Evolutionary conservation across 257 asterid species (phyloP).

Genomic region (Primulina tabacum): DNA sequence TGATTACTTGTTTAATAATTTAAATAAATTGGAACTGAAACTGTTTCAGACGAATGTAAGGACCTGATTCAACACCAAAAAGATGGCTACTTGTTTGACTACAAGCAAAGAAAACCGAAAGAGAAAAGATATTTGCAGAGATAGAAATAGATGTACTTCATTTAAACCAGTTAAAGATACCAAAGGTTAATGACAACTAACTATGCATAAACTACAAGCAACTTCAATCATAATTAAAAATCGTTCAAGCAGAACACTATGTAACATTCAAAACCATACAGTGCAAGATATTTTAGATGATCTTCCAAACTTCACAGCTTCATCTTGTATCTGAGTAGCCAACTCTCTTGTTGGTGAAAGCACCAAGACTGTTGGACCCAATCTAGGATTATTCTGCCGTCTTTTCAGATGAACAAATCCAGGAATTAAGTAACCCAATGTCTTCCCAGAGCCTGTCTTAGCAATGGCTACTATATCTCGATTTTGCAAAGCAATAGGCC

Average conservation of each 20-base stretch:
- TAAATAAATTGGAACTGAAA: not conserved
- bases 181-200: constrained; percentile 8
- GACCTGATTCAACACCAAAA: constrained; percentile 5
- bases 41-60: not conserved
- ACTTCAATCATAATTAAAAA: not conserved
- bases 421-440: constrained; percentile 92
- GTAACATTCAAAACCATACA: constrained; percentile 41
- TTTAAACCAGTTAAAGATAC: constrained; percentile 10
- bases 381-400: constrained; percentile 59
- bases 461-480: constrained; percentile 98
- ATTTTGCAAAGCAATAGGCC: constrained; percentile 94
- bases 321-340: constrained; percentile 98
- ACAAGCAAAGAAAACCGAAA: constrained; percentile 3
- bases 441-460: constrained; percentile 98
- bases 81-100: not conserved
- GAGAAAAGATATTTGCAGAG: constrained; percentile 11
- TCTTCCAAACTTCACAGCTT: constrained; percentile 85
- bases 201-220: constrained; percentile 4
- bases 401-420: constrained; percentile 80
- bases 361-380: constrained; percentile 95
- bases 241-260: constrained; percentile 7
- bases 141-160: constrained; percentile 14
- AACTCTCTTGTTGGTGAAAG: constrained; percentile 95
- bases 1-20: constrained; percentile 1
- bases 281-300: constrained; percentile 90